These are phyloP conservation scores for Marsdenia floribunda DNA, from an alignment of 257 asterid genomes.

Conservation along the genomic window DNA sequence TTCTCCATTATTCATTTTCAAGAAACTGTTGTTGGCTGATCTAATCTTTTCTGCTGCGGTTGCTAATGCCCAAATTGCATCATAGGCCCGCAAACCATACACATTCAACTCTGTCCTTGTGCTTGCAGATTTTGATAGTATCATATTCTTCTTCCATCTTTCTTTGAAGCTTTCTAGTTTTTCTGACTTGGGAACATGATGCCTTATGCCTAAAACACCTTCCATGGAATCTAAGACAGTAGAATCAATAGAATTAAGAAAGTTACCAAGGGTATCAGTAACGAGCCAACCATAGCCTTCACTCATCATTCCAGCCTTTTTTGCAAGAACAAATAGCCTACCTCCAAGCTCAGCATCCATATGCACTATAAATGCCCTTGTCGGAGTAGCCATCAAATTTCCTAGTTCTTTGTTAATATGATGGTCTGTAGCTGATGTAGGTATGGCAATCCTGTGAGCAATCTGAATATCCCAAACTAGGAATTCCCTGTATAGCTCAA, in stretches of 20 bases:
- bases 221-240: constrained; percentile 41
- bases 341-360: constrained; percentile 25
- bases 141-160: constrained; percentile 34
- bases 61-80: constrained; percentile 49
- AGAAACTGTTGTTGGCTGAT: constrained; percentile 9
- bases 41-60: constrained; percentile 40
- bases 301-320: constrained; percentile 36
- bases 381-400: constrained; percentile 36
- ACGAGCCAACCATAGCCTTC: constrained; percentile 54
- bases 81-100: constrained; percentile 60
- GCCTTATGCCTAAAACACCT: constrained; percentile 45
- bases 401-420: constrained; percentile 16
- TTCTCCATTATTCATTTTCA: neutral
- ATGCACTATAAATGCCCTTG: constrained; percentile 52
- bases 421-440: constrained; percentile 18
- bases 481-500: constrained; percentile 29
- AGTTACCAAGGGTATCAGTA: constrained; percentile 37
- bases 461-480: constrained; percentile 13
- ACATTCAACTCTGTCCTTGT: constrained; percentile 30
- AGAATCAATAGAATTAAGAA: constrained; percentile 25
- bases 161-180: constrained; percentile 18
- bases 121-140: constrained; percentile 17
- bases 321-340: constrained; percentile 32
- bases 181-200: constrained; percentile 32
- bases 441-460: constrained; percentile 18